These are phyloP conservation scores for Paramyrothecium roridum DNA, from an alignment of 2,329 filamentous ascomycete species.

Conservation along the genomic window DNA sequence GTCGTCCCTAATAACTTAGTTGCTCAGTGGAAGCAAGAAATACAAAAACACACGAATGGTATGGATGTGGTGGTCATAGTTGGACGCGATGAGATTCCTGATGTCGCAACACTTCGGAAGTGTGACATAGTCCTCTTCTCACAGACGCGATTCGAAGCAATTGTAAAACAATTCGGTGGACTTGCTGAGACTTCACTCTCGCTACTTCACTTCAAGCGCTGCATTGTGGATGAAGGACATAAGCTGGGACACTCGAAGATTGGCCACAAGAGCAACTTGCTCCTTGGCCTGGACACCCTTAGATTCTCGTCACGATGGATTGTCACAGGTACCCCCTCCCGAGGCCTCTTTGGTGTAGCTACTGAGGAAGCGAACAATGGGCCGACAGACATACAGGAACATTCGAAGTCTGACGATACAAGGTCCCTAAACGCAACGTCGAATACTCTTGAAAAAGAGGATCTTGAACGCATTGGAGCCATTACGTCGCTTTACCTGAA, in stretches of 20 bases:
- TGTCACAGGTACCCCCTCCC: constrained; percentile 85
- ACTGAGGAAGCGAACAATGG: constrained; percentile 1
- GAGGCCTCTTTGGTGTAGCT: constrained; percentile 71
- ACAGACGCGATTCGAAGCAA: constrained; percentile 65
- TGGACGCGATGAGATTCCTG: constrained; percentile 52
- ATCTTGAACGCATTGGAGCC: constrained; percentile 63
- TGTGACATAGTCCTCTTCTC: constrained; percentile 81
- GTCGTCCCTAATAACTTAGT: constrained; percentile 82
- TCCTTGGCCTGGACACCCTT: constrained; percentile 50
- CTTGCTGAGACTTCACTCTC: constrained; percentile 58
- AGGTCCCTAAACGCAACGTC: constrained; percentile 27
- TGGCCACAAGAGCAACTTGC: constrained; percentile 52
- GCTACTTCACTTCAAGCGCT: constrained; percentile 76
- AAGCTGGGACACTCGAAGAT: constrained; percentile 66
- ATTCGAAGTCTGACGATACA: background rate
- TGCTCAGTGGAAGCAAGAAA: constrained; percentile 80
- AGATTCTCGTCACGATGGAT: constrained; percentile 77
- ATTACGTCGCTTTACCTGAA: constrained; percentile 70
- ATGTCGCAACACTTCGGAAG: constrained; percentile 52
- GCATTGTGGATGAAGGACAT: constrained; percentile 92
- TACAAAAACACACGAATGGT: constrained; percentile 69
- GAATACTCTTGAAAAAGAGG: constrained; percentile 53
- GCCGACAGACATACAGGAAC: background rate
- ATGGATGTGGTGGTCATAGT: constrained; percentile 65
- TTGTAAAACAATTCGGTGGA: constrained; percentile 33